A percentile compares a stretch with the other conserved stretches of the same genome.
Evolutionary conservation across 2,329 filamentous ascomycete genomes (phyloP).

Genomic region (Diaporthe amygdali): DNA sequence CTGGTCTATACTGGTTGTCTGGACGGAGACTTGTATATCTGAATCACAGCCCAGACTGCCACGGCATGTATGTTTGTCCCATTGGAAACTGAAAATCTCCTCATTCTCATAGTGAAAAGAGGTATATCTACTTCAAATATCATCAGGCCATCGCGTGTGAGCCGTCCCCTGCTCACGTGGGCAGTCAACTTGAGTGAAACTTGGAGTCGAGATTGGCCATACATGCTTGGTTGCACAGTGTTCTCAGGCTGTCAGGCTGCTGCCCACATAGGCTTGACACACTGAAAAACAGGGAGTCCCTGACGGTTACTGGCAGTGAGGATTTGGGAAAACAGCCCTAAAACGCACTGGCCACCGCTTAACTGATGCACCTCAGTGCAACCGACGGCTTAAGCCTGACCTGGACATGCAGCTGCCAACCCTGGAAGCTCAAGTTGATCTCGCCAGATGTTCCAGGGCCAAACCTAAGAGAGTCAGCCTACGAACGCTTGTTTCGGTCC

Average conservation of each 20-base stretch:
- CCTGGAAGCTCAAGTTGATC: background rate
- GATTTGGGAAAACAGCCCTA: background rate
- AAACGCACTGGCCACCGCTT: constrained; percentile 23
- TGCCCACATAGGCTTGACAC: background rate
- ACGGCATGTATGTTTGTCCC: too few species aligned
- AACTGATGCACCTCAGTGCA: background rate
- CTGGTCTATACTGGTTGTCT: constrained; percentile 8
- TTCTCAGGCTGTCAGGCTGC: background rate
- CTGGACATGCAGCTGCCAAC: background rate
- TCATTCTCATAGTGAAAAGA: too few species aligned
- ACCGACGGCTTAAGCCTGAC: background rate
- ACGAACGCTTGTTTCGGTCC: background rate
- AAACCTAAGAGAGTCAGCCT: background rate
- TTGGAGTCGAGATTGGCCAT: background rate
- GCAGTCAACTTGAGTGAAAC: background rate
- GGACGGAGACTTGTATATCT: background rate
- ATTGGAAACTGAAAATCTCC: too few species aligned
- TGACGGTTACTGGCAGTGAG: background rate
- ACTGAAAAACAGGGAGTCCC: background rate
- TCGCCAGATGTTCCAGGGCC: background rate
- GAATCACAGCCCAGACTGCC: too few species aligned
- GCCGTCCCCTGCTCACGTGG: too few species aligned
- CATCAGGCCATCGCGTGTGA: background rate
- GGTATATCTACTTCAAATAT: background rate
- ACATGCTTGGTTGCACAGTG: background rate